Conservation (phyloP, 352 stramenopile species). For the Pythium coloratum region DNA sequence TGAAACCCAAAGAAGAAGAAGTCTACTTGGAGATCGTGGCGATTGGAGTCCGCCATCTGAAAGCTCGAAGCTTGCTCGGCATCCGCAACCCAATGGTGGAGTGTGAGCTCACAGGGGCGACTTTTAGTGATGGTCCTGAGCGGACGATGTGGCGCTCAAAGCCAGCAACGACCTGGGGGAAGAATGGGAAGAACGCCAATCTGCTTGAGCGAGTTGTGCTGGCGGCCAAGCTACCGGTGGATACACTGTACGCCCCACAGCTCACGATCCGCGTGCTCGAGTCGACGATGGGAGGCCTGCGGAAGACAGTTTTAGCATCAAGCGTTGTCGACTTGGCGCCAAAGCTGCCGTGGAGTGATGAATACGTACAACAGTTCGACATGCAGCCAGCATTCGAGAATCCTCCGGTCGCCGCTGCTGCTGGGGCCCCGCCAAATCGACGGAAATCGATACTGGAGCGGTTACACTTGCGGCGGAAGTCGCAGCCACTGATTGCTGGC, state of each 20-base stretch:
- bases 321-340: slow-evolving; percentile 54
- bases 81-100: slow-evolving; percentile 63
- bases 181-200: slow-evolving; percentile 69
- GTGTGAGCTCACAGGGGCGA: slow-evolving; percentile 61
- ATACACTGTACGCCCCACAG: slow-evolving; percentile 62
- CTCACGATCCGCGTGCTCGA: slow-evolving; percentile 65
- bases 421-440: slow-evolving; percentile 1
- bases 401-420: slow-evolving; percentile 12
- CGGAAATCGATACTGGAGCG: slow-evolving; percentile 8
- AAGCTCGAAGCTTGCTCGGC: slow-evolving; percentile 50
- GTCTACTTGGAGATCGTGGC: slow-evolving; percentile 66
- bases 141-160: slow-evolving; percentile 40
- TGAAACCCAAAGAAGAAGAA: slow-evolving; percentile 53
- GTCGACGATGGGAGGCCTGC: slow-evolving; percentile 50
- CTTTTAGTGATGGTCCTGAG: slow-evolving; percentile 44
- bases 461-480: slow-evolving; percentile 2
- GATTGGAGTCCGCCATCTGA: slow-evolving; percentile 65
- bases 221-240: slow-evolving; percentile 50
- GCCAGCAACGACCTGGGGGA: slow-evolving; percentile 14
- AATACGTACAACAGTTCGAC: slow-evolving; percentile 36
- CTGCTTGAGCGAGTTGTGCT: slow-evolving; percentile 63
- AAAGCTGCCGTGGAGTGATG: slow-evolving; percentile 72
- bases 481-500: background rate
- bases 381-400: slow-evolving; percentile 48
- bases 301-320: slow-evolving; percentile 51